These are phyloP conservation scores for Diaporthe humulicola DNA, from an alignment of 2,329 filamentous ascomycete species.

Conservation along the genomic window DNA sequence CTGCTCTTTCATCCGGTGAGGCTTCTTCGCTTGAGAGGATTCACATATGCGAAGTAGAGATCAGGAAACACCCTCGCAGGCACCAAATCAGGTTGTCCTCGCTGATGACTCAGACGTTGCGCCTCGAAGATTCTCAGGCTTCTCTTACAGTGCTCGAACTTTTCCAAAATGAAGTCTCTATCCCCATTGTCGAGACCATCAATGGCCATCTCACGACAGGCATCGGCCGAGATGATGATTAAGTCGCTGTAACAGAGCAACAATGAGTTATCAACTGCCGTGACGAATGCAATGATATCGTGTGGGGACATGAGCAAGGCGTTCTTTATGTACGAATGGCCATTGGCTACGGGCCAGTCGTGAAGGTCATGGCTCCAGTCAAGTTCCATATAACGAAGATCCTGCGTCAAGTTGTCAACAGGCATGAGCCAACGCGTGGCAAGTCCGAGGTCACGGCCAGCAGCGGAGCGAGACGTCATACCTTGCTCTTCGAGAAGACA, in stretches of 20 bases:
- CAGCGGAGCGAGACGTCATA: background rate
- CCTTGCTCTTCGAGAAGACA: background rate
- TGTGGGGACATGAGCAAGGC: background rate
- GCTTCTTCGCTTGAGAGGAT: background rate
- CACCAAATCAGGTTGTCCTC: no score
- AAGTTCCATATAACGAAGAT: background rate
- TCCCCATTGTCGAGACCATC: background rate
- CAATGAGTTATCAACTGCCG: background rate
- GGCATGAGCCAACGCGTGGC: background rate
- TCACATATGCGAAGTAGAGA: background rate
- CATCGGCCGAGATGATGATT: background rate
- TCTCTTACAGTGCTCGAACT: background rate
- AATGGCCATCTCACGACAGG: background rate
- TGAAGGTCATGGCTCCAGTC: background rate
- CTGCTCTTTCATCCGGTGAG: no score
- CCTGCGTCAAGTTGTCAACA: background rate
- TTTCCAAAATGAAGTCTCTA: background rate
- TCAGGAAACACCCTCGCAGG: background rate
- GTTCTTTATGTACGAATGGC: background rate
- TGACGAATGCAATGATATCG: background rate
- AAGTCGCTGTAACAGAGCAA: background rate
- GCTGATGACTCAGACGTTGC: no score
- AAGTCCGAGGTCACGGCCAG: background rate
- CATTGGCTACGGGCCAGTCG: background rate
- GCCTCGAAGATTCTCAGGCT: background rate